These are phyloP conservation scores for Colletotrichum sansevieriae DNA, from an alignment of 2,329 filamentous ascomycete genomes.

Conservation along the genomic window DNA sequence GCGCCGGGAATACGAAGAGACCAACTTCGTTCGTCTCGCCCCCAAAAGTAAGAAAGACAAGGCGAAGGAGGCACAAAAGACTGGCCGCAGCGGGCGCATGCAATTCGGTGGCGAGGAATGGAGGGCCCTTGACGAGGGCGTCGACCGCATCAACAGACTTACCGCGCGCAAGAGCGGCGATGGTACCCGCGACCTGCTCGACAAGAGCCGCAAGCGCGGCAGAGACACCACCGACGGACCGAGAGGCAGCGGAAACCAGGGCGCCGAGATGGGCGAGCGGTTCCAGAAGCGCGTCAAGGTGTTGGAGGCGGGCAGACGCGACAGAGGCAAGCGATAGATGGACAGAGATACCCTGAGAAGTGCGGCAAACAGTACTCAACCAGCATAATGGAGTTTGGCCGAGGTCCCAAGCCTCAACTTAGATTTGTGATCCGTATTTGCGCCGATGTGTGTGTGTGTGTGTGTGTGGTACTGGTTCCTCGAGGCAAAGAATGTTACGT, in stretches of 20 bases:
- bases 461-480: neutral
- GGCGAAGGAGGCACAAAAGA: slow-evolving; percentile 71
- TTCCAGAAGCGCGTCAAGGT: slow-evolving; percentile 79
- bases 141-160: slow-evolving; percentile 87
- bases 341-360: slow-evolving; percentile 15
- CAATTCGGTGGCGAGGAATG: slow-evolving; percentile 91
- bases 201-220: slow-evolving; percentile 88
- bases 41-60: slow-evolving; percentile 89
- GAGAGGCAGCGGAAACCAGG: slow-evolving; percentile 68
- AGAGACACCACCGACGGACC: slow-evolving; percentile 77
- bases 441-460: neutral
- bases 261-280: slow-evolving; percentile 76
- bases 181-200: slow-evolving; percentile 73
- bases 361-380: neutral
- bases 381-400: slow-evolving; percentile 14
- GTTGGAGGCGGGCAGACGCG: slow-evolving; percentile 60
- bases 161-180: slow-evolving; percentile 76
- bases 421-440: slow-evolving; percentile 1
- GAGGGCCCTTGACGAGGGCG: slow-evolving; percentile 84
- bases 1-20: slow-evolving; percentile 88
- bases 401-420: slow-evolving; percentile 8
- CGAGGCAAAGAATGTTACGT: neutral
- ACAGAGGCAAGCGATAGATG: slow-evolving; percentile 57
- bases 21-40: slow-evolving; percentile 89
- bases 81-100: slow-evolving; percentile 70